These are phyloP conservation scores for Talaromyces verruculosus DNA, from an alignment of 2,329 filamentous ascomycete species.

Conservation along the genomic window DNA sequence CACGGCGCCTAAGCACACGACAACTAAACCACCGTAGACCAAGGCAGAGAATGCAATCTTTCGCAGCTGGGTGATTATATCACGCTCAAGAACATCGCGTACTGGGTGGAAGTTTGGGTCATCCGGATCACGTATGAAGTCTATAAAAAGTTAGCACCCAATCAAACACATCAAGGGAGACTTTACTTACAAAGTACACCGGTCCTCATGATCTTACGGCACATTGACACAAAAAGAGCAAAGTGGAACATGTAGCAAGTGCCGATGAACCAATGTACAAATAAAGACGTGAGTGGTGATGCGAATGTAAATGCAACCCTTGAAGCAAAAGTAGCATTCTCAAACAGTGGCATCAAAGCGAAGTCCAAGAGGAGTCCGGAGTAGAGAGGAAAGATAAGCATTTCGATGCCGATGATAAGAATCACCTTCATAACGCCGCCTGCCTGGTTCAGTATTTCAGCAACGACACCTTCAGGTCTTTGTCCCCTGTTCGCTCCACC, in stretches of 20 bases:
- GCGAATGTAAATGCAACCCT: constrained; percentile 74
- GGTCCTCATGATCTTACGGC: constrained; percentile 91
- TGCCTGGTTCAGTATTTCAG: constrained; percentile 85
- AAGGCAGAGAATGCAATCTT: constrained; percentile 96
- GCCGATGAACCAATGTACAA: constrained; percentile 98
- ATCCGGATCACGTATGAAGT: constrained; percentile 97
- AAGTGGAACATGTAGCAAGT: constrained; percentile 99
- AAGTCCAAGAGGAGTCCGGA: constrained; percentile 88
- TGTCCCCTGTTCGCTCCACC: constrained; percentile 57
- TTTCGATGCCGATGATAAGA: constrained; percentile 97
- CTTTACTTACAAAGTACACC: constrained; percentile 80
- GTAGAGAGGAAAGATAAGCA: constrained; percentile 95
- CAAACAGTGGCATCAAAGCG: constrained; percentile 85
- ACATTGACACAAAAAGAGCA: constrained; percentile 97
- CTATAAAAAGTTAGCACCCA: constrained; percentile 42
- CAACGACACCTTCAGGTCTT: constrained; percentile 66
- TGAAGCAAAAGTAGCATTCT: constrained; percentile 72
- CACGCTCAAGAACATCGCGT: constrained; percentile 91
- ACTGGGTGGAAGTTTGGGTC: constrained; percentile 98
- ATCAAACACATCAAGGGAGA: not conserved
- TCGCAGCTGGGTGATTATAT: constrained; percentile 84
- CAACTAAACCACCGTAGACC: constrained; percentile 89
- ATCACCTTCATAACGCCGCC: constrained; percentile 98
- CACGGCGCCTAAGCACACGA: constrained; percentile 89
- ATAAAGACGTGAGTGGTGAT: constrained; percentile 85